Evolutionary conservation across 2,329 filamentous ascomycete genomes (phyloP), one percentile per base, ranked within the genome.

Genomic region (Botryotinia globosa): DNA sequence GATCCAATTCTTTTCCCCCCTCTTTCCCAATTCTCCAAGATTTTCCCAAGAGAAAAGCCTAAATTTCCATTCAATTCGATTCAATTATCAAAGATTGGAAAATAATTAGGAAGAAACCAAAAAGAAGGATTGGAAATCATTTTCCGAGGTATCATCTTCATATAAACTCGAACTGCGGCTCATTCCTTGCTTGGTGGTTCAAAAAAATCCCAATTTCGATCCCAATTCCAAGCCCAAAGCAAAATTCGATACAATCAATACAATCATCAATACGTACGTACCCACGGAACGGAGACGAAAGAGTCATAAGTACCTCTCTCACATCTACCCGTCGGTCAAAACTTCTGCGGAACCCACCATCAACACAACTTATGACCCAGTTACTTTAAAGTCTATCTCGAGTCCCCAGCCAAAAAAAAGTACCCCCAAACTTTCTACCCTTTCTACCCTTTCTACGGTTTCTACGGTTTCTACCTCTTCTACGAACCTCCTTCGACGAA

Each of bases 161-260:
- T 32, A 68, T 18, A 5, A 63, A 32, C 6, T 29, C 45, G 25
- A 58, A 71, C 48, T 71, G 69, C 61, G 69, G 61, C 69, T 71
- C 69, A 58, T 56, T 66, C 37, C 59, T 58, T n/a, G 25, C 65
- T 71, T 51, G 59, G 20, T 65, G 61, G 48, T 71, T 58, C n/a
- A 14, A 51, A 25, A 48, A 22, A 45, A 20, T 8, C 44, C 44
- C 34, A 34, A 34, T 34, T 34, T 34, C 34, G 6, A 34, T 34
- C 7, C 34, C 44, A 20, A 64, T 14, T 4, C 48, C 48, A 25
- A 54, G n/a, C 34, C 37, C 51, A 54, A 4, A 6, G 12, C 29
- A 14, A 45, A 54, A 63, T 29, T 22, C 44, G 25, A 68, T 22
- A 58, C 34, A 34, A 37, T 37, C 37, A 14, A 14, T 1, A 39